Conservation (phyloP, 176 grass and related monocot genomes). For the Oryza brachyantha region DNA sequence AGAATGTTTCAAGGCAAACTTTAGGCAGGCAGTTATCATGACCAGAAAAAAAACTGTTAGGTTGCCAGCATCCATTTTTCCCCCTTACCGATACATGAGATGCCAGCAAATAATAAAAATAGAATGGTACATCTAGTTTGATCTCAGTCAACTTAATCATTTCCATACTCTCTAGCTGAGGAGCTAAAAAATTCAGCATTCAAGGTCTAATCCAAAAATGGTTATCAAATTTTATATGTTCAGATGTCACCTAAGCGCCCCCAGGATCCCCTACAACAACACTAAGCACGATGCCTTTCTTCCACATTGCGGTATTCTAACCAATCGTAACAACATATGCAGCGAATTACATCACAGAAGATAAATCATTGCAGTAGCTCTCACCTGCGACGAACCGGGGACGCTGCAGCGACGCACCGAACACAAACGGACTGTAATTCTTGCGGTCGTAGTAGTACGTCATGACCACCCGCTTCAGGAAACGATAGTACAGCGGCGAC, state of each 20-base stretch:
- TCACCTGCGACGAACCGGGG: constrained; percentile 91
- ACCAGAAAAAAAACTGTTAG: neutral
- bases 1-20: constrained; percentile 3
- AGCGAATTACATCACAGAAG: neutral
- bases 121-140: neutral
- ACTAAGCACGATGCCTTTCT: neutral
- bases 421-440: constrained; percentile 76
- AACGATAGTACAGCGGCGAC: constrained; percentile 74
- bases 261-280: neutral
- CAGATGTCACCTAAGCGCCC: neutral
- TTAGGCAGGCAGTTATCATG: neutral
- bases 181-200: neutral
- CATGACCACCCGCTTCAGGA: constrained; percentile 68
- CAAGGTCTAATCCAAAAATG: neutral
- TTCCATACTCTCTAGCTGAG: neutral
- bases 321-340: constrained; percentile 2
- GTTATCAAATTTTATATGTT: neutral
- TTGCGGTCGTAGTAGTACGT: constrained; percentile 75
- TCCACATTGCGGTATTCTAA: constrained; percentile 7
- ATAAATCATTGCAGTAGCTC: neutral
- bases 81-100: constrained; percentile 1
- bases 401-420: constrained; percentile 81
- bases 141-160: neutral
- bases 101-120: neutral
- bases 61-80: neutral